Base-by-base conservation (phyloP, 768 basidiomycete genomes). In the Gelatoporia subvermispora region DNA sequence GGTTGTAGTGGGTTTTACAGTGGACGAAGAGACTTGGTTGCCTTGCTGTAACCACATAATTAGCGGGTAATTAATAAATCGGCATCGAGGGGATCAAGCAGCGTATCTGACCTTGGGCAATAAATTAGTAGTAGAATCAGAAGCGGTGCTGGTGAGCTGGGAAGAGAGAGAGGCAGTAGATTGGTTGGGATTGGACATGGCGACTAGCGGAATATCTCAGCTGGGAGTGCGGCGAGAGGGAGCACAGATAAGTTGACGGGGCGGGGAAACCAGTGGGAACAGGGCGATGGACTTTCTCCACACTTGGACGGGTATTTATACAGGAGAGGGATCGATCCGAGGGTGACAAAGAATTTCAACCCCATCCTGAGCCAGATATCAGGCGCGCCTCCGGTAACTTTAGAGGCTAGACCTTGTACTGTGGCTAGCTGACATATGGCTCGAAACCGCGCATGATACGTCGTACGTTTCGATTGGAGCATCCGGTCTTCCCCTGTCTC, bases 61-160 rank as follows among this genome's bases (percentile, higher is more conserved):
- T 5, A 37, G 10, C 17, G 18, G 10, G 21, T 13, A 38, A 21
- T 17, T 3, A 22, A 2, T 1, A 24, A 8, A n/a, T 17, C 7
- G n/a, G 17, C 10, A 21, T 16, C 4, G 17, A 43, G 34, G 35
- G 5, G 23, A 4, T 13, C n/a, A 16, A 8, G 9, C 17, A 7
- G 13, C 7, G 24, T 15, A 43, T 23, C 44, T 36, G n/a, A 55
- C 54, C 41, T 48, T 47, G 3, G 49, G 47, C 1, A 56, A 23
- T 13, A 56, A 47, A 20, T 43, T 45, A 8, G 51, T 31, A 18
- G 55, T 56, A 2, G 55, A 56, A 3, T 39, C 39, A 25, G 46
- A 21, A 1, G 52, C n/a, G 31, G 50, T 38, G 3, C 46, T 36
- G 13, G 34, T 13, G 3, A 34, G 22, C 4, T 34, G 35, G 15